Evolutionary conservation across 1,284 basidiomycete genomes (phyloP).

Genomic region (Puccinia coronata): DNA sequence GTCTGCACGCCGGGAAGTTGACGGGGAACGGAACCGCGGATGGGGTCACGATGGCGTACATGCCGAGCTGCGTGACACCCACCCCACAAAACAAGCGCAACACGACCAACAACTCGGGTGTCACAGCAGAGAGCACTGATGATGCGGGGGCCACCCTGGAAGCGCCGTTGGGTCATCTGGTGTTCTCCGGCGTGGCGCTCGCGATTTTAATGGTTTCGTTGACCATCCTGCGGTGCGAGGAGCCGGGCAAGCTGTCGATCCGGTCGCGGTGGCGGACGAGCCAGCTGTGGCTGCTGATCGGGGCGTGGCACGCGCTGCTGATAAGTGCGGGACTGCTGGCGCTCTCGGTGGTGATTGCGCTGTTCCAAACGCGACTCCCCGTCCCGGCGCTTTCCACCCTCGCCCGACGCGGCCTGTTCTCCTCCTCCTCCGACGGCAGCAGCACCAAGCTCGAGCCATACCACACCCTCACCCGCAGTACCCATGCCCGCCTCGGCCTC

Average conservation of each 20-base stretch:
- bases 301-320: slow-evolving; percentile 6
- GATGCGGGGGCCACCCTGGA: neutral
- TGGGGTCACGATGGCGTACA: slow-evolving; percentile 22
- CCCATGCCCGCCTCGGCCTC: slow-evolving; percentile 29
- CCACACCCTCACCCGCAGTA: neutral
- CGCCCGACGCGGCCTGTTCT: neutral
- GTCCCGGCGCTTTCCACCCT: neutral
- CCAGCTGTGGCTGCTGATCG: slow-evolving; percentile 35
- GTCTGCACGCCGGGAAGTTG: slow-evolving; percentile 68
- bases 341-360: slow-evolving; percentile 1
- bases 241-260: slow-evolving; percentile 32
- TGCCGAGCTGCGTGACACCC: slow-evolving; percentile 32
- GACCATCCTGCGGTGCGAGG: slow-evolving; percentile 31
- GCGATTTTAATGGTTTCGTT: slow-evolving; percentile 14
- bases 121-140: neutral
- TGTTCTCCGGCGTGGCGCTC: slow-evolving; percentile 19
- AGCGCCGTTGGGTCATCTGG: slow-evolving; percentile 12
- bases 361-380: slow-evolving; percentile 19
- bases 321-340: neutral
- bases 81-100: slow-evolving; percentile 26
- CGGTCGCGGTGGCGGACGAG: slow-evolving; percentile 15
- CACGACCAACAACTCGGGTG: neutral
- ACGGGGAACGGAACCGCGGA: slow-evolving; percentile 54
- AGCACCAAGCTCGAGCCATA: neutral
- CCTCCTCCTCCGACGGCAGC: neutral